Evolutionary conservation across 2,329 filamentous ascomycete species (phyloP).

Genomic region (Fusarium sp.): DNA sequence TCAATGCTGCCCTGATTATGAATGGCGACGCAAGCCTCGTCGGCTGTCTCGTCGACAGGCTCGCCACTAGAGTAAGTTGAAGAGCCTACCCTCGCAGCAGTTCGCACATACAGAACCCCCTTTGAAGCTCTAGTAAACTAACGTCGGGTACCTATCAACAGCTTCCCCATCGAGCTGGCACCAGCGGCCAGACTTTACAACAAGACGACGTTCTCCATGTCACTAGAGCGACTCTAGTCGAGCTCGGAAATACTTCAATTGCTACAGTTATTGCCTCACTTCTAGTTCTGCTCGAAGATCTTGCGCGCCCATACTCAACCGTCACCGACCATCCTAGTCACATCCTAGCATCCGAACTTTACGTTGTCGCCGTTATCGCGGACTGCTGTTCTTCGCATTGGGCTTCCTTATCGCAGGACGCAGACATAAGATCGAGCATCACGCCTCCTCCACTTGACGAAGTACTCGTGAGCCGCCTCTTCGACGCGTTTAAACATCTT

Average conservation of each 20-base stretch:
- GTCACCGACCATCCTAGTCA: conserved; percentile 67
- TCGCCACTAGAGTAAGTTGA: conserved; percentile 68
- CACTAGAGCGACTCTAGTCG: conserved; percentile 71
- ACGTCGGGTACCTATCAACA: conserved; percentile 60
- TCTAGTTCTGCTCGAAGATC: conserved; percentile 68
- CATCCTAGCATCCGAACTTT: conserved; percentile 73
- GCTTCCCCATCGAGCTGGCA: conserved; percentile 74
- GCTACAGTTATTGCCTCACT: conserved; percentile 68
- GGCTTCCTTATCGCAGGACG: conserved; percentile 57
- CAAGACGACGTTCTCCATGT: conserved; percentile 72
- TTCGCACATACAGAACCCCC: not conserved
- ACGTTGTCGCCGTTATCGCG: conserved; percentile 71
- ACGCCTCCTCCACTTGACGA: conserved; percentile 60
- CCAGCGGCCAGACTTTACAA: conserved; percentile 65
- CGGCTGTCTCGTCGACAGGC: conserved; percentile 71
- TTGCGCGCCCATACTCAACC: conserved; percentile 65
- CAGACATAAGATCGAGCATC: conserved; percentile 33
- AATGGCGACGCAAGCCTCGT: conserved; percentile 71
- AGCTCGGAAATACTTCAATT: conserved; percentile 68
- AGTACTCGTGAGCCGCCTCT: conserved; percentile 64
- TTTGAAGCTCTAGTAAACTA: conserved; percentile 19
- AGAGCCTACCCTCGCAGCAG: not conserved
- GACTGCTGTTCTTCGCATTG: conserved; percentile 75
- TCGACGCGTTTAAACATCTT: conserved; percentile 68
- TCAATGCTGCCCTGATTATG: conserved; percentile 57